Conservation (phyloP, 2,329 filamentous ascomycete genomes). For the Fusarium albidum region DNA sequence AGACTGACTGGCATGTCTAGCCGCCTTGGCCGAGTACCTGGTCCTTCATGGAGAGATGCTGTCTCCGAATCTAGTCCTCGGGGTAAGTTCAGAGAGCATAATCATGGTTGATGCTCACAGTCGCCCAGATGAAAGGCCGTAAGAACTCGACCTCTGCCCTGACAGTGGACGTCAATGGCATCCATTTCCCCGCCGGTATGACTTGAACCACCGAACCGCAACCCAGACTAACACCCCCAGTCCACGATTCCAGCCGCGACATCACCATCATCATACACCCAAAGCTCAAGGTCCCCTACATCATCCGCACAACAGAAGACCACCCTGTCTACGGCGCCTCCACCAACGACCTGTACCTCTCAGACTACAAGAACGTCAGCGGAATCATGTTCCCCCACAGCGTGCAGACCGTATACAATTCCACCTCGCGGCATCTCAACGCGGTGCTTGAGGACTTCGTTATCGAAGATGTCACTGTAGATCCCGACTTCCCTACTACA, state of each 20-base stretch:
- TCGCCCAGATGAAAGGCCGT: neutral
- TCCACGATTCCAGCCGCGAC: neutral
- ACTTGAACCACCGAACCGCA: accelerated
- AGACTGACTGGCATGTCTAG: neutral
- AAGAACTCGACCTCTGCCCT: neutral
- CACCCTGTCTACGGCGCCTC: slow-evolving; percentile 7
- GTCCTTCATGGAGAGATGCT: neutral
- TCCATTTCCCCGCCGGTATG: neutral
- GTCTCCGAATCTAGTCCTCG: neutral
- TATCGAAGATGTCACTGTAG: slow-evolving; percentile 5
- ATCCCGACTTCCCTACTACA: neutral
- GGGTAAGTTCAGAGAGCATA: neutral
- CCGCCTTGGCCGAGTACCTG: neutral
- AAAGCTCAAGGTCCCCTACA: slow-evolving; percentile 8
- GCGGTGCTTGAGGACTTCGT: slow-evolving; percentile 22
- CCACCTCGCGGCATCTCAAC: neutral
- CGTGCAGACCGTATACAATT: slow-evolving; percentile 21
- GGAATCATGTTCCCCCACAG: slow-evolving; percentile 17
- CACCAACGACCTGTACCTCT: slow-evolving; percentile 16
- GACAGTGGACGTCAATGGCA: neutral
- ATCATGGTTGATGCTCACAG: neutral
- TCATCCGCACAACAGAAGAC: slow-evolving; percentile 15
- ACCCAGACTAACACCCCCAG: neutral
- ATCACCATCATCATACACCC: slow-evolving; percentile 14
- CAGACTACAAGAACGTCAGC: slow-evolving; percentile 9